phyloP scores from a whole-genome alignment of 2,329 filamentous ascomycete species.

The Penicillium digitatum region DNA sequence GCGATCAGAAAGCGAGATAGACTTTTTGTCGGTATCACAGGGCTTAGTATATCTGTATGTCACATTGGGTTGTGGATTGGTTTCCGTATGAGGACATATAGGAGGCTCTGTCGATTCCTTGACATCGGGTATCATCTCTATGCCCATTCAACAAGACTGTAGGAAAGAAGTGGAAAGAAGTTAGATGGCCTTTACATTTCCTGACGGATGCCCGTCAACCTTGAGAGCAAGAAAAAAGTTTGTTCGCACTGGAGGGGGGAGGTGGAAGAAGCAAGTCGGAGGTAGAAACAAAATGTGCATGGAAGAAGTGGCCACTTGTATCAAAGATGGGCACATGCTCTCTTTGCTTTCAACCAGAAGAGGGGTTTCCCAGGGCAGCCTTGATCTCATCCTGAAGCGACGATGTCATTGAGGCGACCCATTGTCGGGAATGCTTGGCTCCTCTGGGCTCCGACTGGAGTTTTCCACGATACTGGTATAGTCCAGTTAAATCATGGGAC shows the following conservation, averaged over 20 bases:
- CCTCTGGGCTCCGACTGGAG: constrained; percentile 1
- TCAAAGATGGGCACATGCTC: constrained; percentile 1
- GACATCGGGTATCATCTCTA: constrained; percentile 39
- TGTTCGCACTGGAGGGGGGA: not conserved
- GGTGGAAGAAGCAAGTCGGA: not conserved
- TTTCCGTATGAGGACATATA: constrained; percentile 35
- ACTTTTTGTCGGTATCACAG: constrained; percentile 18
- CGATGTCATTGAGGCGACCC: constrained; percentile 16
- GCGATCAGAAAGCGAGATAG: constrained; percentile 2
- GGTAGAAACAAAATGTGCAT: constrained; percentile 9
- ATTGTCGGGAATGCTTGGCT: constrained; percentile 15
- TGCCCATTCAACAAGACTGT: constrained; percentile 39
- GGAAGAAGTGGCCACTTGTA: not conserved
- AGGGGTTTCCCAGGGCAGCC: constrained; percentile 10
- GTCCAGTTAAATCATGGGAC: constrained; percentile 9
- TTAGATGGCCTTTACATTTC: not conserved
- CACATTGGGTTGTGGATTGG: constrained; percentile 19
- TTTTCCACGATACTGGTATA: constrained; percentile 5
- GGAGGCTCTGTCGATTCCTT: constrained; percentile 42
- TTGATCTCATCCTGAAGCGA: constrained; percentile 6
- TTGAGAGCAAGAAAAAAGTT: not conserved
- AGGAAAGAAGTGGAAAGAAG: not conserved
- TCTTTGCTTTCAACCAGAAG: not conserved
- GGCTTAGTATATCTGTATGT: constrained; percentile 15
- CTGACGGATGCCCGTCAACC: not conserved